Evolutionary conservation across 2,329 filamentous ascomycete species (phyloP), one percentile per base, ranked within the genome.

Genomic region (Coniochaeta pulveracea): DNA sequence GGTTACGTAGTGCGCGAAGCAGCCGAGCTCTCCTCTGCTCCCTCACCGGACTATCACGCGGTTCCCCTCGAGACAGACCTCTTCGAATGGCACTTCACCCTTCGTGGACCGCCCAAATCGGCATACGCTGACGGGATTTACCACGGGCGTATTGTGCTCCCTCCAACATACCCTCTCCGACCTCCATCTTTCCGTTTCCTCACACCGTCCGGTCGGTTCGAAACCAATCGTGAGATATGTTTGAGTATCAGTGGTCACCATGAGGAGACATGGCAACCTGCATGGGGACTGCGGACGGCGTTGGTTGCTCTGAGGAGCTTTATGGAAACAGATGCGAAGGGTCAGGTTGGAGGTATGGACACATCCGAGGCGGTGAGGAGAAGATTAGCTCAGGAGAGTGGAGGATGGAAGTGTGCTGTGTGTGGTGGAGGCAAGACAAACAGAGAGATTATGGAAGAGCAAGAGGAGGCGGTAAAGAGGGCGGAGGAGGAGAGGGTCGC

Each of bases 1-100:
- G 12, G 11, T 12, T 19, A 25, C 26, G 19, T 10, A 85, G 80
- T 95, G 51, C 85, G 85, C 58, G 91, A 96, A 75, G 88, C 89
- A 37, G 71, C 81, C 38, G 91, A 96, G 55, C 74, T 98, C 36
- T 77, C 84, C 39, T 69, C 66, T 37, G 72, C 81, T 23, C 85
- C 89, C 4, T 91, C 85, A 3, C 66, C 83, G 34, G 85, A 94
- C 61, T 93, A 89, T 59, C 75, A 80, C 45, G 91, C 89, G 25
- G 68, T 78, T 4, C 91, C 91, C 0, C 74, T 89, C 40, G 89
- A 96, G 52, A 68, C 75, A 19, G 86, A 96, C 58, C 77, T 98
- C 34, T 94, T 94, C 60, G 88, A 96, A 60, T 98, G 91, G 91
- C 91, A 98, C 64, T 98, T 96, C 61, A 98, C 91, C 0, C 69